These are phyloP conservation scores for Tolypocladium tropicale DNA, from an alignment of 2,329 filamentous ascomycete genomes.

Conservation along the genomic window DNA sequence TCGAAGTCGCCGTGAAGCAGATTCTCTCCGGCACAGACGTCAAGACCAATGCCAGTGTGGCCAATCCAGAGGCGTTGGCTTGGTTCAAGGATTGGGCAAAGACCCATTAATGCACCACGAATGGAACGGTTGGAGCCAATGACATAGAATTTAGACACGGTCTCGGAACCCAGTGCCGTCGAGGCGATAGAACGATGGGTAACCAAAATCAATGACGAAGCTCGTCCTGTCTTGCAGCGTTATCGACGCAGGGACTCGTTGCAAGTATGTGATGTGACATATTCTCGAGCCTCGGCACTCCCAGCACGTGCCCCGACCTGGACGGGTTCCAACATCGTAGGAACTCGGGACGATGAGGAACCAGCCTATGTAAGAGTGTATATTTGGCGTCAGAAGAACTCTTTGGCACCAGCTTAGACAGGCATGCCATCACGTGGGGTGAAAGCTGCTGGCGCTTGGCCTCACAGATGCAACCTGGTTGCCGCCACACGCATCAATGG, in stretches of 20 bases:
- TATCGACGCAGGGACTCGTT: not conserved
- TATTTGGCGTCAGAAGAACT: no score
- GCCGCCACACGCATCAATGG: not conserved
- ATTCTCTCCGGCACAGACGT: conserved; percentile 81
- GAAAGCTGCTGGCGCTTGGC: no score
- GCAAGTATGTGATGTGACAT: not conserved
- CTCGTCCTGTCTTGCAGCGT: not conserved
- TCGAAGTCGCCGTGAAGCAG: conserved; percentile 94
- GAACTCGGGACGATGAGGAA: not conserved
- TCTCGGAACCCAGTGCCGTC: not conserved
- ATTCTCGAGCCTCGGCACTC: not conserved
- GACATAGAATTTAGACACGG: not conserved
- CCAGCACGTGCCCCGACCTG: not conserved
- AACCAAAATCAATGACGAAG: not conserved
- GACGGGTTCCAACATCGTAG: not conserved
- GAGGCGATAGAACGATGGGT: not conserved
- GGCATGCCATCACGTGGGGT: no score
- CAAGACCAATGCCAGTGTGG: conserved; percentile 87
- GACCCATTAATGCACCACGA: conserved; percentile 25
- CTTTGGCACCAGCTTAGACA: no score
- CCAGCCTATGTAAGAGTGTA: no score
- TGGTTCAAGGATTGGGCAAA: conserved; percentile 78
- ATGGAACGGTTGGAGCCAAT: not conserved
- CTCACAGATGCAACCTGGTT: not conserved
- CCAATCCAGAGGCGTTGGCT: conserved; percentile 76